A percentile compares a stretch with the other conserved stretches of the same genome.
Conservation (phyloP, 352 stramenopile species). For the Achlya hypogyna region DNA sequence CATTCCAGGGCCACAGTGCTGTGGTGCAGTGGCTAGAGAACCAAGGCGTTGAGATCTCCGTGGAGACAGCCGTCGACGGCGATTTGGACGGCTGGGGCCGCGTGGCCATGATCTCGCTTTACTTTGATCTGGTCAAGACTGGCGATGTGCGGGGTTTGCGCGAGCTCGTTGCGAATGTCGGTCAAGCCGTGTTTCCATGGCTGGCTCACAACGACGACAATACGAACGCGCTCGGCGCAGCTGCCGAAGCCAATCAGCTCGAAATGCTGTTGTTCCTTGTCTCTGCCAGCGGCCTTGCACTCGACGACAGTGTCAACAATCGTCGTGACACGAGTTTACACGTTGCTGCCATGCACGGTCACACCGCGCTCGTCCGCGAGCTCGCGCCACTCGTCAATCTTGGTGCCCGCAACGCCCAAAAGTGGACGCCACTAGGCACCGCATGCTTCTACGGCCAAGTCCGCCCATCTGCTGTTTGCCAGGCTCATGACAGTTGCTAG, state of each 20-base stretch:
- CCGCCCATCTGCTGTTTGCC: background rate
- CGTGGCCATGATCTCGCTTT: background rate
- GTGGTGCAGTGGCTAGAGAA: constrained; percentile 9
- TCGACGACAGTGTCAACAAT: background rate
- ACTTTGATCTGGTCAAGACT: background rate
- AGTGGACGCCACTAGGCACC: background rate
- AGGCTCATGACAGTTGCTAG: too few species aligned
- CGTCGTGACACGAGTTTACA: constrained; percentile 8
- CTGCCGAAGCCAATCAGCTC: background rate
- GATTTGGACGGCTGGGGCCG: background rate
- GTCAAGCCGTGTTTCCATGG: background rate
- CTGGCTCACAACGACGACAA: background rate
- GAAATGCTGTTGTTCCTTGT: background rate
- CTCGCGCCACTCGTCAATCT: background rate
- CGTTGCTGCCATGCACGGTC: background rate
- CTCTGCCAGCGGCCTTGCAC: background rate
- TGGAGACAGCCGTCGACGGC: background rate
- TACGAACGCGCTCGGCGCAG: background rate
- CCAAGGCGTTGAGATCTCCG: constrained; percentile 2
- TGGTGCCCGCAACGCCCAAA: background rate
- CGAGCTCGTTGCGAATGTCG: constrained; percentile 1
- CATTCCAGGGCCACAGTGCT: constrained; percentile 4
- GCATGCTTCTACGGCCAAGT: constrained; percentile 3
- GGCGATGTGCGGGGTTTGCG: background rate
- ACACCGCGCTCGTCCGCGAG: background rate